A percentile compares a stretch with the other conserved stretches of the same genome.
These are phyloP conservation scores for Neonectria sp. DNA, from an alignment of 2,329 filamentous ascomycete species.

Conservation along the genomic window DNA sequence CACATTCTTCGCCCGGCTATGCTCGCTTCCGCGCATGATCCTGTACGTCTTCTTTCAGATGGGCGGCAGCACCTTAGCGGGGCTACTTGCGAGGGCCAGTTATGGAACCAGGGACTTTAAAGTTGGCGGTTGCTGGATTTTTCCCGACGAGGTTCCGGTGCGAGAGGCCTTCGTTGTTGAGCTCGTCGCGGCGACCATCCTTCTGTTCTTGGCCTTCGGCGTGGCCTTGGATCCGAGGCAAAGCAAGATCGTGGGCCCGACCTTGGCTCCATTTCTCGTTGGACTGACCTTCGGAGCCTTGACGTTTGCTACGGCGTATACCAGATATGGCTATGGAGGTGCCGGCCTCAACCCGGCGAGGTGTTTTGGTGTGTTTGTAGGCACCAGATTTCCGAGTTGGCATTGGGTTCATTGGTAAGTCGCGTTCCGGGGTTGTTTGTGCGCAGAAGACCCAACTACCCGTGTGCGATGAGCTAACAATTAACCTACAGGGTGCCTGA, in stretches of 20 bases:
- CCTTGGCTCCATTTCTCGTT: conserved; percentile 65
- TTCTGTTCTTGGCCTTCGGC: conserved; percentile 67
- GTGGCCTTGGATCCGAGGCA: conserved; percentile 69
- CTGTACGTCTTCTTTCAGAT: conserved; percentile 66
- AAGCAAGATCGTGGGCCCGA: conserved; percentile 63
- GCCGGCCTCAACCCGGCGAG: conserved; percentile 41
- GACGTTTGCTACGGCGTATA: conserved; percentile 53
- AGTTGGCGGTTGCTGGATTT: conserved; percentile 50
- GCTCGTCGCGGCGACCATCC: conserved; percentile 61
- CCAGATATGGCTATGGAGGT: conserved; percentile 45
- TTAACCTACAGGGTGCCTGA: conserved; percentile 31
- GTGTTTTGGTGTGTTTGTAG: conserved; percentile 43
- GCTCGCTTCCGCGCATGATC: conserved; percentile 63
- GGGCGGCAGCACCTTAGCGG: conserved; percentile 56
- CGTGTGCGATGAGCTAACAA: conserved; percentile 1
- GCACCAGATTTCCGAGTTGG: conserved; percentile 38
- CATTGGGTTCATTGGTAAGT: conserved; percentile 49
- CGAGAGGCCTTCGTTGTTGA: conserved; percentile 62
- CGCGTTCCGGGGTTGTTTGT: too few species aligned
- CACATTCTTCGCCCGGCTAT: conserved; percentile 66
- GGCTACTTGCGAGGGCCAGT: conserved; percentile 42
- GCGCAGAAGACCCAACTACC: neutral
- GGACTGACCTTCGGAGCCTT: conserved; percentile 56
- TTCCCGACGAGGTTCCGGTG: conserved; percentile 42
- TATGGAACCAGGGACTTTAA: conserved; percentile 49